Evolutionary conservation across 2,329 filamentous ascomycete species (phyloP).

Genomic region (Phialemoniopsis sp.): DNA sequence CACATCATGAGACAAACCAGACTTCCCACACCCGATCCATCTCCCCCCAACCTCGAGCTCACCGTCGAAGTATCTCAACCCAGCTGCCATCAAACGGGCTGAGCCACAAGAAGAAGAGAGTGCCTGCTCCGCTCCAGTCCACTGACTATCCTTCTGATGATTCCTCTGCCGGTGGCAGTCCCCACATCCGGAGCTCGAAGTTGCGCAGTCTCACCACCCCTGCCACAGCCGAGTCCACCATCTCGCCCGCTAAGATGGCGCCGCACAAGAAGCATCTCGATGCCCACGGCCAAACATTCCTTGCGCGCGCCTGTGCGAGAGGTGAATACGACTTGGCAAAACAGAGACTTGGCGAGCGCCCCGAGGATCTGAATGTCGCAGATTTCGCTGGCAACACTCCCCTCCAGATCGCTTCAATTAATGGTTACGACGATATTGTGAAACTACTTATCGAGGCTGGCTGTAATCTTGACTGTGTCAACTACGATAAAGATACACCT

Average conservation of each 20-base stretch:
- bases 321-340: conserved; percentile 79
- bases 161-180: conserved; percentile 57
- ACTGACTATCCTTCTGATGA: conserved; percentile 66
- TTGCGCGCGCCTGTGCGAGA: conserved; percentile 85
- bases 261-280: conserved; percentile 85
- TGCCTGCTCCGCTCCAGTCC: conserved; percentile 57
- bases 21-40: conserved; percentile 41
- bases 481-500: conserved; percentile 85
- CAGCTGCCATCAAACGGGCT: conserved; percentile 57
- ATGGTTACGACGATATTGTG: conserved; percentile 83
- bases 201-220: conserved; percentile 52
- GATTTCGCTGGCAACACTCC: conserved; percentile 98
- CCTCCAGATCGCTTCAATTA: conserved; percentile 85
- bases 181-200: conserved; percentile 55
- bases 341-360: conserved; percentile 69
- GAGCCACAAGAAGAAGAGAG: conserved; percentile 55
- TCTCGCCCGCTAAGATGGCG: conserved; percentile 64
- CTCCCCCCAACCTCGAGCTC: conserved; percentile 54
- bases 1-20: conserved; percentile 24
- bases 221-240: conserved; percentile 52
- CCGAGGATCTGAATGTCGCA: conserved; percentile 81
- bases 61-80: conserved; percentile 62
- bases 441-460: conserved; percentile 80
- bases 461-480: conserved; percentile 76
- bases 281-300: conserved; percentile 83